These are phyloP conservation scores for Salix caprea DNA, from an alignment of 345 rosid genomes.

Conservation along the genomic window DNA sequence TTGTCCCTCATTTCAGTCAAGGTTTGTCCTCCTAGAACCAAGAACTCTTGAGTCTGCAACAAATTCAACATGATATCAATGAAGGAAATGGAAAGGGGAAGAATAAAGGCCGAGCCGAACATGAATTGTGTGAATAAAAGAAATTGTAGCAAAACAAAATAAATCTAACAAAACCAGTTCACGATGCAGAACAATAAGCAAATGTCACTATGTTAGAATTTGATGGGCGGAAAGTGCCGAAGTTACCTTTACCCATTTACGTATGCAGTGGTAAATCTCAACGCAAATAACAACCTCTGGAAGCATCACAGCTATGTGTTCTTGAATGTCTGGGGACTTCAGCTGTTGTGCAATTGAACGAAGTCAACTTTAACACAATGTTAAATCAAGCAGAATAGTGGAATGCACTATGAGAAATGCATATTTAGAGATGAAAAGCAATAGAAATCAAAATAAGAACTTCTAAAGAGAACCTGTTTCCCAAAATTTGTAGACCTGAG, in stretches of 20 bases:
- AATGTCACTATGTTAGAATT: neutral
- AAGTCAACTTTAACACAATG: neutral
- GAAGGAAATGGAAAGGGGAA: neutral
- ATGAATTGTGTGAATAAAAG: neutral
- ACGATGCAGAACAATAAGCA: neutral
- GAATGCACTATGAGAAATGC: neutral
- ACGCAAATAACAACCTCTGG: conserved; percentile 69
- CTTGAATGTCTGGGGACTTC: conserved; percentile 40
- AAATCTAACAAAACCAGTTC: neutral
- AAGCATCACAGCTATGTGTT: conserved; percentile 29
- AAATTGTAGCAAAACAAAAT: neutral
- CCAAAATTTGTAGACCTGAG: conserved; percentile 45
- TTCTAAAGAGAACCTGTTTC: conserved; percentile 36
- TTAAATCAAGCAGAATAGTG: neutral
- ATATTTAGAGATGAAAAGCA: neutral
- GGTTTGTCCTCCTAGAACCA: conserved; percentile 66
- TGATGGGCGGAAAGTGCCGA: neutral
- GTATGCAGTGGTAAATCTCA: conserved; percentile 56
- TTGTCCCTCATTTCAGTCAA: conserved; percentile 73
- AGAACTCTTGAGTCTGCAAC: conserved; percentile 72
- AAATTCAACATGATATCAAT: conserved; percentile 5
- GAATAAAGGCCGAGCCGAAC: neutral
- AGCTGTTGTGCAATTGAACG: conserved; percentile 24
- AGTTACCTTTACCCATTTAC: conserved; percentile 49
- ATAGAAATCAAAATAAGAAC: neutral